phyloP scores from a whole-genome alignment of 371 early-diverging fungal genomes.

The Mortierella sp. region DNA sequence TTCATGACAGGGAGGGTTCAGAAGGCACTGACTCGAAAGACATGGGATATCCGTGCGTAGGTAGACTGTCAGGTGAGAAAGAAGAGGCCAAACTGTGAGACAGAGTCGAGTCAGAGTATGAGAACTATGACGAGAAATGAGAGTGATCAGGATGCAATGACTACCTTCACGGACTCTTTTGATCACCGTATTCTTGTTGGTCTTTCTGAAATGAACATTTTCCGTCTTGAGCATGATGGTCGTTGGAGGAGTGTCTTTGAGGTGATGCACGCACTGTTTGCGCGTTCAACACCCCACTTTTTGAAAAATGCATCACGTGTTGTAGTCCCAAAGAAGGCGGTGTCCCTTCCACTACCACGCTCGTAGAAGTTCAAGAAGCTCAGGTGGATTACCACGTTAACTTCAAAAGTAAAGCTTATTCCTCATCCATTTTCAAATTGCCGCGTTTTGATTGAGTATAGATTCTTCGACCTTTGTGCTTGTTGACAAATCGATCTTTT shows the following conservation, averaged over 20 bases:
- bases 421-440: background rate
- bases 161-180: conserved; percentile 71
- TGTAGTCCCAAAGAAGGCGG: too few species aligned
- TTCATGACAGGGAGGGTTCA: conserved; percentile 48
- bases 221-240: conserved; percentile 33
- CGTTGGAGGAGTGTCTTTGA: background rate
- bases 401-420: too few species aligned
- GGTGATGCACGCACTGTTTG: background rate
- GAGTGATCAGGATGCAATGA: conserved; percentile 1
- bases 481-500: too few species aligned
- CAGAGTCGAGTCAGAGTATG: background rate
- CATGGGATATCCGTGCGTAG: conserved; percentile 75
- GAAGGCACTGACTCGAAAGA: conserved; percentile 58
- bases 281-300: background rate
- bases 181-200: conserved; percentile 65
- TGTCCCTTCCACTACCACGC: too few species aligned
- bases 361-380: too few species aligned
- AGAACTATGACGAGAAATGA: background rate
- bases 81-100: background rate
- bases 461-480: too few species aligned
- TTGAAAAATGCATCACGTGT: too few species aligned
- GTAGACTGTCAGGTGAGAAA: conserved; percentile 58
- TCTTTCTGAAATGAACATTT: conserved; percentile 57
- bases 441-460: background rate
- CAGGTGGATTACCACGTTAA: too few species aligned